Base-by-base conservation (phyloP, 1,139 yeast genomes). In the Sugiyamaella paludigena region DNA sequence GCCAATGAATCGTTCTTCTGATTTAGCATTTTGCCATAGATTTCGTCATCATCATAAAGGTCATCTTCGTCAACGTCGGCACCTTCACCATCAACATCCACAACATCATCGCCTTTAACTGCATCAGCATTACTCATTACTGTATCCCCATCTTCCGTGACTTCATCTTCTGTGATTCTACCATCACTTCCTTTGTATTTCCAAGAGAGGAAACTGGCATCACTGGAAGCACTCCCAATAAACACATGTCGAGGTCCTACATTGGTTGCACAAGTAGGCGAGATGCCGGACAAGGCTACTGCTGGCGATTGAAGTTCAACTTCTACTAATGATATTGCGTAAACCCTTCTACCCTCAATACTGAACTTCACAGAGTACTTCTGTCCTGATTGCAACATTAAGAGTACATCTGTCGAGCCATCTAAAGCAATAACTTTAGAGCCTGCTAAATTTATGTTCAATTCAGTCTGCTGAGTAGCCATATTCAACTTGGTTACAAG, bases 401-500 rank as follows among this genome's bases (percentile, higher is more conserved):
- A 59, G 36, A 86, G 61, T 0, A 81, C 77, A 42, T 80, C 75
- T 52, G 74, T 77, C 39, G 77, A 32, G 41, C 71, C 66, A 0
- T 53, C 58, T 16, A 52, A 78, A 73, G 16, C 82, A 59, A 70
- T 68, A 0, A 80, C 72, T 7, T 73, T 62, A 40, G 83, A 76
- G 40, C 80, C 76, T 53, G 85, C 95, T 31, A 87, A 69, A 48
- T 71, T 70, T 44, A 87, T 62, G 47, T 80, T 74, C 48, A 84
- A 71, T 8, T 67, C 65, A 0, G 80, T 67, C 49, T 78, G 80
- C 60, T 86, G 88, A 59, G 84, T 87, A 13, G 73, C 72, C 41
- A 81, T 71, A 6, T 76, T 72, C 29, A 73, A 69, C 1, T 74
- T 59, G 11, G 54, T 50, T 15, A 48, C 45, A 33, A 47, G 43